These are phyloP conservation scores for Ophiocordyceps robertsii DNA, from an alignment of 2,329 filamentous ascomycete species.

Conservation along the genomic window DNA sequence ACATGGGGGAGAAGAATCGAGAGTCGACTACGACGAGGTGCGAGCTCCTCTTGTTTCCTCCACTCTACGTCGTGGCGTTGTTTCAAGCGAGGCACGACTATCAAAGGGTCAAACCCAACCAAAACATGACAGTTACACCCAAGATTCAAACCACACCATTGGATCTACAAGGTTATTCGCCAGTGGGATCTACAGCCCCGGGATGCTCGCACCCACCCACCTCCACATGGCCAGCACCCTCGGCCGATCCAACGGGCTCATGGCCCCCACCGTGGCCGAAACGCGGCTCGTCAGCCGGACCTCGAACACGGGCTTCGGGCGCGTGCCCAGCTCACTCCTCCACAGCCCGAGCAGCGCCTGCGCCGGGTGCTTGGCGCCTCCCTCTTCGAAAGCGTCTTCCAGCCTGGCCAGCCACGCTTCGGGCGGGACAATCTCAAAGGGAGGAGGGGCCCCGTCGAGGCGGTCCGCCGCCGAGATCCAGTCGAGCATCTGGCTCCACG, in stretches of 20 bases:
- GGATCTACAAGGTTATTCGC: too few species aligned
- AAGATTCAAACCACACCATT: too few species aligned
- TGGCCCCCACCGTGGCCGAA: background rate
- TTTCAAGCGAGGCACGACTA: too few species aligned
- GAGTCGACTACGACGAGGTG: too few species aligned
- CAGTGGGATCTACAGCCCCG: background rate
- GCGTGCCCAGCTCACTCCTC: background rate
- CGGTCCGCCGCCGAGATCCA: slow-evolving; percentile 5
- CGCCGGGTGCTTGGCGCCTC: background rate
- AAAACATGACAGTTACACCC: too few species aligned
- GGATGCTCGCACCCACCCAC: background rate
- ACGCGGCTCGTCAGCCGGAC: background rate
- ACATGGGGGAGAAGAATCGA: too few species aligned
- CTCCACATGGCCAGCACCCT: background rate
- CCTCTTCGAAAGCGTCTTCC: background rate
- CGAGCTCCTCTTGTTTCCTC: too few species aligned
- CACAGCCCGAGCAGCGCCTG: background rate
- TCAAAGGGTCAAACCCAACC: too few species aligned
- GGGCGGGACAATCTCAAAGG: background rate
- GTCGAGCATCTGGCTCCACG: slow-evolving; percentile 9
- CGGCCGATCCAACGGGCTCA: background rate
- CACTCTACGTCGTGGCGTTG: too few species aligned
- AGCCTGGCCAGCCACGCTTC: background rate
- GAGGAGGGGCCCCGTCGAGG: background rate
- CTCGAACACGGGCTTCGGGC: background rate